These are phyloP conservation scores for Calonectria multiphialidica DNA, from an alignment of 2,329 filamentous ascomycete species.

Conservation along the genomic window DNA sequence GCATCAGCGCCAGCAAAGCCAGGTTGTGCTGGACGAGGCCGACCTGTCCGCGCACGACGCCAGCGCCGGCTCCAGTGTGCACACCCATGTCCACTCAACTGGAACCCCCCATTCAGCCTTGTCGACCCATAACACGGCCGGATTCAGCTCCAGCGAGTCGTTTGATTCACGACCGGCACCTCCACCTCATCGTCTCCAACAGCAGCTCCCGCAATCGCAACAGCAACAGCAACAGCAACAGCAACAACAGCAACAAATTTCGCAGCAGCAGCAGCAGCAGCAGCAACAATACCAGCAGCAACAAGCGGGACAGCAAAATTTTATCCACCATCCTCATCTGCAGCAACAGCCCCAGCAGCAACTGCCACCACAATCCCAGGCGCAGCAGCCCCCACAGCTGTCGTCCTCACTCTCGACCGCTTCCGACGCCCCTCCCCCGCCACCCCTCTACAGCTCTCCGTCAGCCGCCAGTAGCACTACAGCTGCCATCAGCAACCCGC, in stretches of 20 bases:
- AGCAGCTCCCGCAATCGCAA: constrained; percentile 39
- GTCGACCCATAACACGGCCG: constrained; percentile 51
- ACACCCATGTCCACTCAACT: constrained; percentile 35
- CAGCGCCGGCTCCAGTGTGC: constrained; percentile 31
- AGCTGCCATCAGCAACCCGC: constrained; percentile 44
- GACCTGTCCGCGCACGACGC: constrained; percentile 45
- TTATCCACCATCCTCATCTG: constrained; percentile 28
- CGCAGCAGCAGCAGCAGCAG: constrained; percentile 30
- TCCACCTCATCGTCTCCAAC: constrained; percentile 43
- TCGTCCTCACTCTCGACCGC: constrained; percentile 34
- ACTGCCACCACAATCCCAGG: constrained; percentile 5
- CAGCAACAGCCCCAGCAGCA: constrained; percentile 29
- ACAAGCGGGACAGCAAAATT: constrained; percentile 35
- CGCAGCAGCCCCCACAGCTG: constrained; percentile 35
- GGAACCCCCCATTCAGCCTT: constrained; percentile 59
- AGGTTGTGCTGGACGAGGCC: constrained; percentile 38
- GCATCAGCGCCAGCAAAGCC: constrained; percentile 22
- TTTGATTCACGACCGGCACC: constrained; percentile 50
- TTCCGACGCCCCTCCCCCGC: constrained; percentile 41
- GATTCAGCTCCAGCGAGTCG: constrained; percentile 61
- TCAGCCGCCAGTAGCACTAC: constrained; percentile 40
- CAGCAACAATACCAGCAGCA: constrained; percentile 19
- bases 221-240: constrained; percentile 34
- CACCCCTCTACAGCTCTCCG: constrained; percentile 47
- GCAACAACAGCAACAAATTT: constrained; percentile 25